A percentile compares a stretch with the other conserved stretches of the same genome.
Conservation (phyloP, 495 filamentous ascomycete genomes). For the Chaetomidium leptoderma region DNA sequence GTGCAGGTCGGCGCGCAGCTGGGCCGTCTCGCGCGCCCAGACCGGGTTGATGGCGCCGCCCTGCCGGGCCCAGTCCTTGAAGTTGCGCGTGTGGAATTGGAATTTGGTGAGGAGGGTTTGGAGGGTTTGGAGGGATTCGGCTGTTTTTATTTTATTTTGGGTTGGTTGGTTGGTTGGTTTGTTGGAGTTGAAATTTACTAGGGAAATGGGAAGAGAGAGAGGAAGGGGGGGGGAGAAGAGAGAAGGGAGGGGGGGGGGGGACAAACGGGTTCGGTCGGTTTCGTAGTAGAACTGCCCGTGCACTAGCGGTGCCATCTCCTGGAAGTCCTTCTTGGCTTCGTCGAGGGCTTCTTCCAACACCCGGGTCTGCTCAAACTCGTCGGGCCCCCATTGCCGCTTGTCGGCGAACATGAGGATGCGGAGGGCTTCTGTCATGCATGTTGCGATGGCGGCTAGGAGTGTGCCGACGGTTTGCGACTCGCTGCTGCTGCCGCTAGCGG, state of each 20-base stretch:
- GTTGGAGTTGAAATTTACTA: too few species aligned
- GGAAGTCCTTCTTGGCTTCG: constrained; percentile 50
- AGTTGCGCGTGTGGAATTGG: constrained; percentile 37
- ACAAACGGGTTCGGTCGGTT: constrained; percentile 44
- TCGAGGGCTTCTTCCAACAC: constrained; percentile 45
- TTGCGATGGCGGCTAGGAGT: constrained; percentile 47
- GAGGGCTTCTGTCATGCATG: constrained; percentile 40
- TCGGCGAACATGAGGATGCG: constrained; percentile 48
- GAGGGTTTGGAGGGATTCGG: constrained; percentile 42
- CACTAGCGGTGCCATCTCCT: constrained; percentile 44
- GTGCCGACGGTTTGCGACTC: constrained; percentile 42
- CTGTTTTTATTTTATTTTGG: constrained; percentile 20
- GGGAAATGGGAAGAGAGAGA: neutral
- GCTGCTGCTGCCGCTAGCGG: constrained; percentile 8
- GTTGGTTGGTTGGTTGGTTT: neutral
- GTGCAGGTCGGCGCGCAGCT: constrained; percentile 40
- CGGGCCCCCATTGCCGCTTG: constrained; percentile 47
- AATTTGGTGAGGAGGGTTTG: constrained; percentile 36
- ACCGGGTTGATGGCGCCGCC: constrained; percentile 44
- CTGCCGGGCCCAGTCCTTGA: constrained; percentile 43
- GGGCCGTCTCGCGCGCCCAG: constrained; percentile 42
- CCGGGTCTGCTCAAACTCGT: constrained; percentile 48
- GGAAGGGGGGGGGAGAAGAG: neutral
- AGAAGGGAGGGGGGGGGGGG: neutral
- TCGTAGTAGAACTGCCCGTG: constrained; percentile 48